Percentiles rank a stretch among this genome's conserved stretches.
phyloP scores from a whole-genome alignment of 805 yeast species.

The Ogataea angusta region DNA sequence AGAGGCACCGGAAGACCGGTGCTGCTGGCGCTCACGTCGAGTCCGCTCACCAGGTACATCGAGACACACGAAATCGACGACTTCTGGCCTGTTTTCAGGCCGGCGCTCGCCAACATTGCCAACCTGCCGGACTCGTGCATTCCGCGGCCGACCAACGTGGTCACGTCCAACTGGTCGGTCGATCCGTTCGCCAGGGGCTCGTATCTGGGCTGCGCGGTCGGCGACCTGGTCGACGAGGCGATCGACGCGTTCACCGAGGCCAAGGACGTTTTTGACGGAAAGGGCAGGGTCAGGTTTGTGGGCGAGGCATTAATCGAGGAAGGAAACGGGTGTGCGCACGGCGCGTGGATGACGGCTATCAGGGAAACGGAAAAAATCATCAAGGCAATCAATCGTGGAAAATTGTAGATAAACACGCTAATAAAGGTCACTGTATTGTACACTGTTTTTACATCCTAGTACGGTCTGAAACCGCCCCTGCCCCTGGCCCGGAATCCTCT shows the following conservation, averaged over 20 bases:
- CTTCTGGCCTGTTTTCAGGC: conserved; percentile 46
- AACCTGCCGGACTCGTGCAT: conserved; percentile 21
- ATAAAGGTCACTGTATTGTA: conserved; percentile 1
- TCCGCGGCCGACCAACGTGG: conserved; percentile 26
- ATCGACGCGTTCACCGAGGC: conserved; percentile 39
- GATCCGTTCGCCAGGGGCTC: conserved; percentile 54
- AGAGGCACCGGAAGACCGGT: conserved; percentile 34
- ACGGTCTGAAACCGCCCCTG: conserved; percentile 34
- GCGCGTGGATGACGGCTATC: conserved; percentile 50
- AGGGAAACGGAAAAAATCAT: conserved; percentile 41
- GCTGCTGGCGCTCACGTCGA: conserved; percentile 44
- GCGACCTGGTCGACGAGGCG: conserved; percentile 26
- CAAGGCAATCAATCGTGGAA: conserved; percentile 22
- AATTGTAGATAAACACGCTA: conserved; percentile 15
- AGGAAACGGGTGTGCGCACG: conserved; percentile 59
- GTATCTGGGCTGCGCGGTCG: conserved; percentile 30
- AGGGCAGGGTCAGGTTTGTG: conserved; percentile 47
- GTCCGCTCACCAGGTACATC: conserved; percentile 47
- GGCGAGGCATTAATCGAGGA: conserved; percentile 53
- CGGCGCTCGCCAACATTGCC: conserved; percentile 36
- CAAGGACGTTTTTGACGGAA: conserved; percentile 38
- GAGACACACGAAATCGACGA: conserved; percentile 38
- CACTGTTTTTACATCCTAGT: conserved; percentile 16
- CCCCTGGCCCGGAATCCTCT: conserved; percentile 30
- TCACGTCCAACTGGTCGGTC: conserved; percentile 45